Evolutionary conservation across 2,329 filamentous ascomycete genomes (phyloP), one percentile per base, ranked within the genome.

Genomic region (Purpureocillium takamizusanense): DNA sequence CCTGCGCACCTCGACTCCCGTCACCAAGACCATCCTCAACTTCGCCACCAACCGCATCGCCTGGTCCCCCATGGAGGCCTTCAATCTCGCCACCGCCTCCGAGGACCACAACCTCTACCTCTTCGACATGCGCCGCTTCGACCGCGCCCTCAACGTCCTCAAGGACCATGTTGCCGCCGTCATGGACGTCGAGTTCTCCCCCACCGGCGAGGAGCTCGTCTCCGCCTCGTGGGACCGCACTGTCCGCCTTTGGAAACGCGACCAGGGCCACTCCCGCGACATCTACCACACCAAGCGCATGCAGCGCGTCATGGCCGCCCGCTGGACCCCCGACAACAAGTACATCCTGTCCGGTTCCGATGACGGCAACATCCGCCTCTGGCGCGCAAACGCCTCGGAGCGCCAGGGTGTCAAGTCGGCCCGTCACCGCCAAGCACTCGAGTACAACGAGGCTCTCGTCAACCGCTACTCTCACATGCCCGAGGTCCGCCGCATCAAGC

Each of bases 211-310:
- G 59, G 89, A 95, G 59, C 76, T 98, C 33, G 87, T 97, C 15
- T 86, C 83, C 12, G 92, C 86, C 5, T 88, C 83, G 1, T 94
- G 92, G 64, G 45, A 87, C 74, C 80, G 88, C 44, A 95, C 87
- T 4, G 72, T 98, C 37, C 79, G 92, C 36, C 67, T 97, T 36
- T 97, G 88, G 85, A 78, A 78, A 56, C 76, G 85, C 40, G 76
- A 81, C 47, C 70, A 81, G 44, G 90, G 90, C 17, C 86, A 92
- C 62, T 89, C 85, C 12, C 76, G 89, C 50, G 92, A 98, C 55
- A 80, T 95, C 35, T 98, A 97, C 64, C 89, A 97, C 67, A 97
- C 92, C 14, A 94, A 95, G 65, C 81, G 92, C 46, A 95, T 95
- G 90, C 90, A 97, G 67, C 78, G 90, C 50, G 88, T 95, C 40